Evolutionary conservation across 305 asterid species (phyloP), one percentile per base, ranked within the genome.

Genomic region (Fraxinus floribunda): DNA sequence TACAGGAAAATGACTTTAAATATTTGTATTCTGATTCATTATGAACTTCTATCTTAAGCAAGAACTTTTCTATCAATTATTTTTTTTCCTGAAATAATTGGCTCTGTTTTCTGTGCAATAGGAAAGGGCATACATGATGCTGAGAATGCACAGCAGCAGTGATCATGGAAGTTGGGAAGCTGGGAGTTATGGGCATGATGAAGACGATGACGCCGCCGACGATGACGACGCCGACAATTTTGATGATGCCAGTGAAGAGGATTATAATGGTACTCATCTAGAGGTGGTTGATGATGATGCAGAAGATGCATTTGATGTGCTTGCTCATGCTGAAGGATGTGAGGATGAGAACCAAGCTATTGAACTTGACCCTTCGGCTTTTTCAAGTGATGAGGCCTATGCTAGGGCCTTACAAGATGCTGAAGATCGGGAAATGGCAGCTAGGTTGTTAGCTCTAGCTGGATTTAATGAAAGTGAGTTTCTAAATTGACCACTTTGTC

Each of bases 91-190:
- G 66, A 52, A 32, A 39, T 49, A 32, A 75, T 7, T 29, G 39
- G 81, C 20, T 38, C 22, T 80, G 5, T 49, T 24, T 38, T 5
- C 18, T 75, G 7, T 87, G 87, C 80, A 84, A 78, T 83, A 95
- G 98, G 99, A 95, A 89, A 93, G 99, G 86, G 98, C 97, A 75
- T 95, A 95, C 86, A 92, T 95, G 98, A 92, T 95, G 98, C 85
- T 95, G 90, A 92, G 92, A 81, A 93, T 94, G 94, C 89, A 89
- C 79, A 87, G 83, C 44, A 92, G 88, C 75, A 91, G 91, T 89
- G 95, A 92, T 83, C 92, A 87, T 82, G 98, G 93, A 79, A 92
- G 97, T 80, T 93, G 95, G 94, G 95, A 89, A 74, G 88, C 90
- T 73, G 97, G 87, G 80, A 90, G 90, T 82, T 93, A 55, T 55